Conservation (phyloP, 495 filamentous ascomycete species). For the Massariosphaeria phaeospora region DNA sequence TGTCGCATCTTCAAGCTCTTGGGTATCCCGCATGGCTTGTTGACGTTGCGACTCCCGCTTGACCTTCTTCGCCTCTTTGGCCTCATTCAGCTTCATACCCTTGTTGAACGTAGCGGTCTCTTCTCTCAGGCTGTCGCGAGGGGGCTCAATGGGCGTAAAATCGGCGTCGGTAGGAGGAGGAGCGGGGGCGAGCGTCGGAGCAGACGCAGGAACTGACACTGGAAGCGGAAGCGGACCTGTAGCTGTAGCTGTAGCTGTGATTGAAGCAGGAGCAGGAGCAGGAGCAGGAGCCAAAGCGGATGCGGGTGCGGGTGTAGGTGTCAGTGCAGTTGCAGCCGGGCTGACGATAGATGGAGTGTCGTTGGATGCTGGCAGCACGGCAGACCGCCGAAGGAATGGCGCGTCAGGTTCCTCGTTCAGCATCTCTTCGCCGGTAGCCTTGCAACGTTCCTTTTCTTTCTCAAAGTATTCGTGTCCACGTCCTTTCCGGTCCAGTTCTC, state of each 20-base stretch:
- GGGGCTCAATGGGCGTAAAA: slow-evolving; percentile 30
- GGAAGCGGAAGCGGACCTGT: neutral
- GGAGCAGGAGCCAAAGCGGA: neutral
- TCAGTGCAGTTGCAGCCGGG: neutral
- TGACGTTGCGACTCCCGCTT: slow-evolving; percentile 53
- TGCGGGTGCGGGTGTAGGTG: neutral
- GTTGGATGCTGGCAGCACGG: neutral
- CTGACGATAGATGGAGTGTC: neutral
- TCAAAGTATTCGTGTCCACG: slow-evolving; percentile 74
- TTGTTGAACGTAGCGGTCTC: slow-evolving; percentile 66
- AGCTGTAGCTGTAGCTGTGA: neutral
- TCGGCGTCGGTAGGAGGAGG: no score
- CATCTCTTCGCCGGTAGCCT: slow-evolving; percentile 63
- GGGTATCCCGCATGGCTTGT: slow-evolving; percentile 50
- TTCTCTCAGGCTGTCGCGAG: slow-evolving; percentile 42
- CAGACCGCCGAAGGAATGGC: neutral
- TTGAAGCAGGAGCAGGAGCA: neutral
- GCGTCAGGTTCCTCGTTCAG: slow-evolving; percentile 39
- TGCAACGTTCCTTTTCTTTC: slow-evolving; percentile 61
- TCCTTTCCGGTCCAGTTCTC: slow-evolving; percentile 71
- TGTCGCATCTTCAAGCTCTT: slow-evolving; percentile 57
- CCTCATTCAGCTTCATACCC: slow-evolving; percentile 87
- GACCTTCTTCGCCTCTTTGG: slow-evolving; percentile 84
- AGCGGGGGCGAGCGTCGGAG: neutral
- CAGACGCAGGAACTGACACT: neutral